These are phyloP conservation scores for Penicillium sp. DNA, from an alignment of 2,329 filamentous ascomycete species.

Conservation along the genomic window DNA sequence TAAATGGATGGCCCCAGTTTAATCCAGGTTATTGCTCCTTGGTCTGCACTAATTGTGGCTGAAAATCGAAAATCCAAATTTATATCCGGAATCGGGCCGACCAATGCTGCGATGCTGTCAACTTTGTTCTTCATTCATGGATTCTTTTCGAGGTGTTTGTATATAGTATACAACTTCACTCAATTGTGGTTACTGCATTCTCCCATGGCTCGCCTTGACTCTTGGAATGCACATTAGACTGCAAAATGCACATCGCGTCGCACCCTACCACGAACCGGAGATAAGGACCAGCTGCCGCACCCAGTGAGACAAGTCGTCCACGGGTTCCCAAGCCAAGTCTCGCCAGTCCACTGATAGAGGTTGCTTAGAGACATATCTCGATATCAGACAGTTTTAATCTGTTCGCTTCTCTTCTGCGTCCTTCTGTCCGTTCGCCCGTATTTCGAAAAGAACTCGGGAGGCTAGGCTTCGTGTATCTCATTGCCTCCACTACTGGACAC, in stretches of 20 bases:
- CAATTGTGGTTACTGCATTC: background rate
- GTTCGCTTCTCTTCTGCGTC: background rate
- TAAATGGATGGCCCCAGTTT: background rate
- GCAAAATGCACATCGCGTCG: background rate
- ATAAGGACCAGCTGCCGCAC: background rate
- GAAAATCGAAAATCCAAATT: background rate
- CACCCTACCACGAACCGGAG: background rate
- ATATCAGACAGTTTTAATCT: background rate
- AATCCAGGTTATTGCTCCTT: background rate
- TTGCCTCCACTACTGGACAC: constrained; percentile 3
- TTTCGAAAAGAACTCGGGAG: background rate
- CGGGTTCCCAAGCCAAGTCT: background rate
- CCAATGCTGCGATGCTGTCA: background rate
- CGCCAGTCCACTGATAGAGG: background rate
- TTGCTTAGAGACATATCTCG: background rate
- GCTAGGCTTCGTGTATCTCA: background rate
- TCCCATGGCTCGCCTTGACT: background rate
- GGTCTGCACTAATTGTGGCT: background rate
- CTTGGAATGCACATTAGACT: background rate
- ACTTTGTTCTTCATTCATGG: background rate
- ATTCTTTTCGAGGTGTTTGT: background rate
- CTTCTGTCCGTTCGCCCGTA: background rate
- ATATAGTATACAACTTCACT: background rate
- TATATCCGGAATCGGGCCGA: background rate
- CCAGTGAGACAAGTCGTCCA: background rate